Evolutionary conservation across 1,139 yeast species (phyloP).

Genomic region (Geotrichum aggregatum): DNA sequence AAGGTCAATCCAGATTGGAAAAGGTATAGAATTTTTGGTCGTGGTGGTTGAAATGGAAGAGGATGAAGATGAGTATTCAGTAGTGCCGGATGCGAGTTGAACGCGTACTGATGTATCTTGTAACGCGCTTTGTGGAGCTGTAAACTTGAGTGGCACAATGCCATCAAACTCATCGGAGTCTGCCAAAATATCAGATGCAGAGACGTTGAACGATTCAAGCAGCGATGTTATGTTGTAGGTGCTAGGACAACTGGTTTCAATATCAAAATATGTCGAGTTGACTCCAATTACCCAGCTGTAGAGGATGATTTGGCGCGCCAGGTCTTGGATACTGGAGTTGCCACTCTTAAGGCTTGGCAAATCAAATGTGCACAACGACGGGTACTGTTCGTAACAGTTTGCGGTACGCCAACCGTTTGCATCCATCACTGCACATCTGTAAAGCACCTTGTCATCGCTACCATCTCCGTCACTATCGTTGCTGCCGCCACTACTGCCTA

Average conservation of each 20-base stretch:
- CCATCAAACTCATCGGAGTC: background rate
- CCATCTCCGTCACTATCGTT: conserved; percentile 7
- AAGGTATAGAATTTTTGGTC: conserved; percentile 14
- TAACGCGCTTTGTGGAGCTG: conserved; percentile 54
- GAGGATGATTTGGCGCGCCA: conserved; percentile 24
- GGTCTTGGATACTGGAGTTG: background rate
- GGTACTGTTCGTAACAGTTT: conserved; percentile 56
- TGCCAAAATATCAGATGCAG: too few species aligned
- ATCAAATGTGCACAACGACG: conserved; percentile 54
- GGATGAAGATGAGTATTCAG: too few species aligned
- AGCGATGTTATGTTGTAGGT: conserved; percentile 15
- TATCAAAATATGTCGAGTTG: conserved; percentile 5
- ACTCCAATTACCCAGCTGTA: conserved; percentile 12
- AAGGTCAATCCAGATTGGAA: conserved; percentile 70
- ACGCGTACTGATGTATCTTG: conserved; percentile 40
- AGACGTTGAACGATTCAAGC: background rate
- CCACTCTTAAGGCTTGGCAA: background rate
- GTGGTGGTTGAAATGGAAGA: too few species aligned
- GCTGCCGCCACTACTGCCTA: conserved; percentile 6
- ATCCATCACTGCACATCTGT: conserved; percentile 57
- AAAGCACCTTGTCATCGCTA: conserved; percentile 26
- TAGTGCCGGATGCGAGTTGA: conserved; percentile 23
- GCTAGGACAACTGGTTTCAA: conserved; percentile 4
- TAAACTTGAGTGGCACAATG: conserved; percentile 37
- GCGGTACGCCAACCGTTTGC: conserved; percentile 53